Base-by-base conservation (phyloP, 2,329 filamentous ascomycete genomes). In the Colletotrichum liaoningense region DNA sequence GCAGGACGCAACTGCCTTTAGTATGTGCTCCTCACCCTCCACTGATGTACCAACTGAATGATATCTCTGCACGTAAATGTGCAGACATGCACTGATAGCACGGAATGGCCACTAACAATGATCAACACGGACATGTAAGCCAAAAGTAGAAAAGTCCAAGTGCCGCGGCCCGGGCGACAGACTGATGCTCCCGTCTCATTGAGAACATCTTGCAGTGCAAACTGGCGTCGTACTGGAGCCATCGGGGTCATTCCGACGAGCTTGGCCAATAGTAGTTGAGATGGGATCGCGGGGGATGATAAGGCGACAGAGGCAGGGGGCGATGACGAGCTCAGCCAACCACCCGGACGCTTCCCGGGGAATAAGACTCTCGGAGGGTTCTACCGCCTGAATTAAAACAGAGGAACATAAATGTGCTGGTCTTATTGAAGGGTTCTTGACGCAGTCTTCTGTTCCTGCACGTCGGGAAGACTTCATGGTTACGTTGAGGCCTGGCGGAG, bases 251-350 rank as follows among this genome's bases (percentile, higher is more conserved):
- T 33, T 30, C 68, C 63, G 63, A 67, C 16, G 4, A 8, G 2
- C 8, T 30, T 4, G 22, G 14, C 68, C 68, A 71, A 67, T 71
- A 55, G 56, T 30, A 9, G 46, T 60, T 5, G 8, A 28, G 5
- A 49, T 42, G 46, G 16, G n/a, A 67, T 67, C 63, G 68, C 56
- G 56, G 56, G 63, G 68, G 33, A n/a, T 22, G 26, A 46, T 52
- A 71, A 71, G 63, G 60, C 63, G 68, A 67, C 68, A 71, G 42
- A n/a, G 68, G 49, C 68, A 62, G 63, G 68, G 68, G 68, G 14
- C 22, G 46, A 71, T 71, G 63, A 38, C 68, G 68, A 71, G 68
- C 63, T 71, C 26, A 38, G 22, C 12, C 33, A 35, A 38, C 33
- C 33, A 59, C 42, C 42, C 19, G 42, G 16, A 11, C 19, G 19